Percentiles rank a stretch among this genome's conserved stretches.
phyloP scores from a whole-genome alignment of 768 basidiomycete species.

The Hemileccinum impolitum region DNA sequence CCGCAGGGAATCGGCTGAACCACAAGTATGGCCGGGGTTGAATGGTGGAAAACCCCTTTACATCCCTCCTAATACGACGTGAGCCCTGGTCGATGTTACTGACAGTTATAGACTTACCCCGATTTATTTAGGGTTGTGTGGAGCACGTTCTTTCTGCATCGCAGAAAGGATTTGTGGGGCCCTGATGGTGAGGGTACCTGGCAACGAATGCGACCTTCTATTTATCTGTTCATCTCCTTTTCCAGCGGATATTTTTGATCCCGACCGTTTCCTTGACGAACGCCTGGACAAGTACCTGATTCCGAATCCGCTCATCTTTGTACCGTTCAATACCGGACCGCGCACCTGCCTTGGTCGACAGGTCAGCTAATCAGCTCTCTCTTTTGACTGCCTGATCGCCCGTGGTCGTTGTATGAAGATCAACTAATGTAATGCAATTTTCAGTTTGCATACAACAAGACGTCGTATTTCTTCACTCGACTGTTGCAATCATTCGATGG shows the following conservation, averaged over 20 bases:
- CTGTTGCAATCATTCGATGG: slow-evolving; percentile 47
- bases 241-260: slow-evolving; percentile 47
- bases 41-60: slow-evolving; percentile 46
- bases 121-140: slow-evolving; percentile 8
- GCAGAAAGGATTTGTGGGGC: slow-evolving; percentile 24
- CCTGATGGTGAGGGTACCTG: slow-evolving; percentile 29
- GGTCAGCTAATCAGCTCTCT: slow-evolving; percentile 1
- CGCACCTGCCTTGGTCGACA: slow-evolving; percentile 59
- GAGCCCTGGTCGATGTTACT: background rate
- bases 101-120: background rate
- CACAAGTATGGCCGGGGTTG: slow-evolving; percentile 18
- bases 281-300: slow-evolving; percentile 50
- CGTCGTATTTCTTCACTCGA: slow-evolving; percentile 52
- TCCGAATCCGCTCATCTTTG: slow-evolving; percentile 64
- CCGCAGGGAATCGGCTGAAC: slow-evolving; percentile 14
- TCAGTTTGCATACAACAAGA: slow-evolving; percentile 53
- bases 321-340: slow-evolving; percentile 67
- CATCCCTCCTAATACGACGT: slow-evolving; percentile 41
- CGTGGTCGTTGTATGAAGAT: too few species aligned
- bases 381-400: too few species aligned
- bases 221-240: background rate
- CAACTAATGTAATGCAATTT: too few species aligned
- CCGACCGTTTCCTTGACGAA: slow-evolving; percentile 62
- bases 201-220: background rate
- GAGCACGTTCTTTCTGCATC: slow-evolving; percentile 33